Base-by-base conservation (phyloP, 2,329 filamentous ascomycete species). In the Sarocladium oryzae region DNA sequence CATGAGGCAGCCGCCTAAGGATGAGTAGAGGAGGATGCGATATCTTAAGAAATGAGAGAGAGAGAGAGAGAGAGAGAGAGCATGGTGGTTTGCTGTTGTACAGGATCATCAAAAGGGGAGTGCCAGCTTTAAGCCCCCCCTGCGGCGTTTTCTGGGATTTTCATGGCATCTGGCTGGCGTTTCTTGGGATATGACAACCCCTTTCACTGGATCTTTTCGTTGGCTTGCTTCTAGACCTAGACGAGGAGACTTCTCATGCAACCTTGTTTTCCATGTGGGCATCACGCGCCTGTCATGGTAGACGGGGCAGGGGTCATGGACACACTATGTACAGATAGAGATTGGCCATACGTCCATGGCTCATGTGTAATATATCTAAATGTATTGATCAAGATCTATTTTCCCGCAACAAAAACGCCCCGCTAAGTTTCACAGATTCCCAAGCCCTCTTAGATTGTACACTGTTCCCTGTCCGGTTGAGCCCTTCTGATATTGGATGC, bases 1-100 rank as follows among this genome's bases (percentile, higher is more conserved):
- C 66, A 89, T 96, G 89, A 73, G 88, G 60, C 85, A 86, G 76
- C 86, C 46, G 46, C 46, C 87, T 58, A 81, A 73, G 66, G 81
- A 84, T 46, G 77, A 81, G 53, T 78, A 73, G 59, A 23, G 23
- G 13, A n/a, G 41, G 53, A n/a, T n/a, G n/a, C n/a, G n/a, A n/a
- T n/a, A n/a, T n/a, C n/a, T n/a, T 4, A 11, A 49, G 54, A 16
- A 41, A 33, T 8, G 49, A 18, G 15, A 45, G 21, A 24, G 30
- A 36, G 36, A 53, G 53, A 53, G n/a, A n/a, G n/a, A n/a, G n/a
- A n/a, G n/a, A n/a, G n/a, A n/a, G n/a, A n/a, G n/a, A n/a, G n/a
- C n/a, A n/a, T n/a, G n/a, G n/a, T n/a, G n/a, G n/a, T n/a, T n/a
- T n/a, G n/a, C n/a, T n/a, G n/a, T n/a, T n/a, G n/a, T n/a, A n/a